Evolutionary conservation across 1,284 basidiomycete genomes (phyloP).

Genomic region (Trametes sp.): DNA sequence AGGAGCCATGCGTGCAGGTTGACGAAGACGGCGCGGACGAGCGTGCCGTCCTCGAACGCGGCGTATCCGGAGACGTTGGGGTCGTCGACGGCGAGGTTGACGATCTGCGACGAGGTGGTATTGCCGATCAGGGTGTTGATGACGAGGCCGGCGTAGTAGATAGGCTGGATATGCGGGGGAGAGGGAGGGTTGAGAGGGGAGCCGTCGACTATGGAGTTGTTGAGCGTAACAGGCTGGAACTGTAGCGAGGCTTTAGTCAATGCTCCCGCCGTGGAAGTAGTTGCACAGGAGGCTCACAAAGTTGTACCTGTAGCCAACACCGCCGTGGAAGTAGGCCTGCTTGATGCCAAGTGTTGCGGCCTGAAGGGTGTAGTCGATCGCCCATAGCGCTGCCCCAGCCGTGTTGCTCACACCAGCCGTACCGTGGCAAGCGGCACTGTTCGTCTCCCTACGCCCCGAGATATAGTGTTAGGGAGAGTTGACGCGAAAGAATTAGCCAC

Average conservation of each 20-base stretch:
- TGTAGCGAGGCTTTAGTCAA: too few relatives aligned
- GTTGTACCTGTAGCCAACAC: constrained; percentile 54
- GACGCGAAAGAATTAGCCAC: too few relatives aligned
- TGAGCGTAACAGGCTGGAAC: constrained; percentile 64
- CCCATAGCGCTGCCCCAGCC: constrained; percentile 75
- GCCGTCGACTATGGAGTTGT: constrained; percentile 60
- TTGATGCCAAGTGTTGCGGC: constrained; percentile 47
- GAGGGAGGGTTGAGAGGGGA: constrained; percentile 54
- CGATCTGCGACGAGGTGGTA: constrained; percentile 49
- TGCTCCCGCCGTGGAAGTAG: too few relatives aligned
- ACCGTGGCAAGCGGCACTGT: constrained; percentile 54
- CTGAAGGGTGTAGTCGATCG: constrained; percentile 68
- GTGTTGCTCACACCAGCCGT: constrained; percentile 73
- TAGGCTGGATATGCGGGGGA: constrained; percentile 63
- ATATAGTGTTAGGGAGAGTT: too few relatives aligned
- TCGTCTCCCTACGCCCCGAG: constrained; percentile 42
- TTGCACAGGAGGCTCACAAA: constrained; percentile 47
- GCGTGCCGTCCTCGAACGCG: constrained; percentile 55
- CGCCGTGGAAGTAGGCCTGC: constrained; percentile 51
- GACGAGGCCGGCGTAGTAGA: constrained; percentile 68
- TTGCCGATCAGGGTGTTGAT: constrained; percentile 52
- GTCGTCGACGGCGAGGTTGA: constrained; percentile 60
- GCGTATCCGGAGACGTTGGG: constrained; percentile 68
- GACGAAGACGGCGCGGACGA: constrained; percentile 63
- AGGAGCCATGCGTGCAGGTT: constrained; percentile 62